These are phyloP conservation scores for Ottelia alismoides DNA, from an alignment of 106 monocot genomes.

Conservation along the genomic window DNA sequence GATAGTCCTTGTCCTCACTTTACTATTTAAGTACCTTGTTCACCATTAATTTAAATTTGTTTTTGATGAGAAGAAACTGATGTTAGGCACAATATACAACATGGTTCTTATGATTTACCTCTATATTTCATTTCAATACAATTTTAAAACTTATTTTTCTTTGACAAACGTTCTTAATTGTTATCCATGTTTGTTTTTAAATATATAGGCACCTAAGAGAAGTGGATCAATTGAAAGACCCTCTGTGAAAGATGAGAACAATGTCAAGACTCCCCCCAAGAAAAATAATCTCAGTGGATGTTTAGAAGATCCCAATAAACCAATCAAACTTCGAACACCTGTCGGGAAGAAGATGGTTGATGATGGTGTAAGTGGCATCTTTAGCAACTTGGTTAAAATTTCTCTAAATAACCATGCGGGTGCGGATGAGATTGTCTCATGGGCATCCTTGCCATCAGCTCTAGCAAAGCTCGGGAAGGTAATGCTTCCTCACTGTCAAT, in stretches of 20 bases:
- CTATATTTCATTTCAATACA: background rate
- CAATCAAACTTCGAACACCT: constrained; percentile 15
- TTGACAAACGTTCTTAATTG: background rate
- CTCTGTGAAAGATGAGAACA: constrained; percentile 27
- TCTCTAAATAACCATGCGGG: constrained; percentile 28
- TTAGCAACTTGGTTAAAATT: constrained; percentile 37
- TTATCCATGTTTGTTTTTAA: background rate
- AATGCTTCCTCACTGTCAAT: no score
- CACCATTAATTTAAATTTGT: no score
- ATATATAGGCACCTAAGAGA: constrained; percentile 37
- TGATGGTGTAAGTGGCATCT: constrained; percentile 14
- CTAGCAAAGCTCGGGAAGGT: constrained; percentile 79
- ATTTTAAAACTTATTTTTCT: background rate
- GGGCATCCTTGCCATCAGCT: constrained; percentile 47
- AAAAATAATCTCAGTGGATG: constrained; percentile 15
- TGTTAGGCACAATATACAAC: no score
- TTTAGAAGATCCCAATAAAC: constrained; percentile 24
- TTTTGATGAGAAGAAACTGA: no score
- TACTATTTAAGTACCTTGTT: no score
- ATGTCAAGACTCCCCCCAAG: constrained; percentile 20
- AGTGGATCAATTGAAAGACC: constrained; percentile 26
- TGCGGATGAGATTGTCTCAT: constrained; percentile 53
- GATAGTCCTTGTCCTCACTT: no score
- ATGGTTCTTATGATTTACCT: no score
- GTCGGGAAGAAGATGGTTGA: constrained; percentile 33